Percentiles rank a stretch among this genome's conserved stretches.
These are phyloP conservation scores for Helicocarpus griseus DNA, from an alignment of 2,329 filamentous ascomycete species.

Conservation along the genomic window DNA sequence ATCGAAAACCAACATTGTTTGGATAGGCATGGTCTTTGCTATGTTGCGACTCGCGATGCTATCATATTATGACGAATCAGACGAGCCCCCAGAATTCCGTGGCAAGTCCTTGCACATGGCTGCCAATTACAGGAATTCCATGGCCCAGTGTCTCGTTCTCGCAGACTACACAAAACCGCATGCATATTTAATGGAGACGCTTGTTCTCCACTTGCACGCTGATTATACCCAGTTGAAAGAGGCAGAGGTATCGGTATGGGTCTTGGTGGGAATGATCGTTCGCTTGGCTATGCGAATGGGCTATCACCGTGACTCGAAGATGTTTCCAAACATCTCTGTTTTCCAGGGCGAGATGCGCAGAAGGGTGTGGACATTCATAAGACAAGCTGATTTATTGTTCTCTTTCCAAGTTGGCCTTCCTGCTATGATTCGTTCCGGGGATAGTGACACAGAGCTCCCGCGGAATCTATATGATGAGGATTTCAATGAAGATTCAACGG, in stretches of 20 bases:
- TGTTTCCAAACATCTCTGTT: conserved; percentile 48
- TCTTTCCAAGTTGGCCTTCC: conserved; percentile 61
- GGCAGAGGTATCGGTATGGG: conserved; percentile 50
- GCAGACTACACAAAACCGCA: conserved; percentile 57
- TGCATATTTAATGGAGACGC: conserved; percentile 50
- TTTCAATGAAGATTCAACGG: conserved; percentile 46
- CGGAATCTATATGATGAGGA: conserved; percentile 57
- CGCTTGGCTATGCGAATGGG: conserved; percentile 58
- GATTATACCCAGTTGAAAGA: conserved; percentile 52
- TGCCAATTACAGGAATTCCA: conserved; percentile 40
- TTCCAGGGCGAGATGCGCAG: conserved; percentile 53
- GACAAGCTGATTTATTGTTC: conserved; percentile 54
- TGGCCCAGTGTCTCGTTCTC: conserved; percentile 53
- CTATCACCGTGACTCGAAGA: conserved; percentile 52
- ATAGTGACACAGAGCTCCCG: conserved; percentile 53
- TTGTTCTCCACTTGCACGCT: conserved; percentile 52
- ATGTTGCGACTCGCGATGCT: conserved; percentile 57
- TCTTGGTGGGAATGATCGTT: conserved; percentile 51
- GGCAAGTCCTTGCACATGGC: conserved; percentile 44
- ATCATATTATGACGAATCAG: conserved; percentile 51
- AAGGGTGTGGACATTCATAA: conserved; percentile 40
- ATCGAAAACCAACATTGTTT: conserved; percentile 47
- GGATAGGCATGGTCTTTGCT: conserved; percentile 53
- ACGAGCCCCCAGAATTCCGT: conserved; percentile 54
- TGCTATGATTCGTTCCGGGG: conserved; percentile 53